Base-by-base conservation (phyloP, 495 filamentous ascomycete genomes). In the Chlorociboria aeruginascens region DNA sequence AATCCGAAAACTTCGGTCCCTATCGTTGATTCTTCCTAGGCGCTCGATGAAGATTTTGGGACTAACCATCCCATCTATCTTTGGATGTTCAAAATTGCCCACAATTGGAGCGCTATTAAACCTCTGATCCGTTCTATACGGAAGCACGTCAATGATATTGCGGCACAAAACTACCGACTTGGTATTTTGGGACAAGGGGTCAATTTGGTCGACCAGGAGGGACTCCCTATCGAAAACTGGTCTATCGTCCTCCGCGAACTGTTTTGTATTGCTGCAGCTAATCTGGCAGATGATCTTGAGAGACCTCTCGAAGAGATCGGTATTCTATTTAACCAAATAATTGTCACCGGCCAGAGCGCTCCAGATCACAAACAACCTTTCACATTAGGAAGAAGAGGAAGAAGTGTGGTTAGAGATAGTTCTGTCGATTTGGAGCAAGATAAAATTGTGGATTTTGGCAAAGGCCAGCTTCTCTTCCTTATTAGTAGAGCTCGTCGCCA, bases 21-120 rank as follows among this genome's bases (percentile, higher is more conserved):
- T 8, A 11, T 28, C 17, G 36, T 40, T 51, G 45, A 52, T 35
- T 48, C 16, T 3, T 40, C 14, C 44, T 43, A 55, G 81, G 74
- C 79, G 2, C 82, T 84, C 50, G 75, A 85, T 45, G 86, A 94
- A 43, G 73, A 78, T 29, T 87, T 95, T 54, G 78, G 78, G 32
- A 78, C 81, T 35, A 74, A 74, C 11, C 87, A 95, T 58, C 79
- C 83, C 2, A 78, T 86, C 9, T 95, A 92, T 61, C 78, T 88
- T 29, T 95, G 89, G 89, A 76, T 88, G 40, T 93, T 85, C 59
- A 76, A 84, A 46, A 84, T 85, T 10, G 83, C 82, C 32, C 74
- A 79, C 17, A 77, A 86, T 60, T 95, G 89, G 89, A 58, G 62
- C 7, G 70, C 73, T 17, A 69, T 95, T 14, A 14, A n/a, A n/a